Evolutionary conservation across 2,329 filamentous ascomycete genomes (phyloP), one percentile per base, ranked within the genome.

Genomic region (Pleochaeta shiraiana): DNA sequence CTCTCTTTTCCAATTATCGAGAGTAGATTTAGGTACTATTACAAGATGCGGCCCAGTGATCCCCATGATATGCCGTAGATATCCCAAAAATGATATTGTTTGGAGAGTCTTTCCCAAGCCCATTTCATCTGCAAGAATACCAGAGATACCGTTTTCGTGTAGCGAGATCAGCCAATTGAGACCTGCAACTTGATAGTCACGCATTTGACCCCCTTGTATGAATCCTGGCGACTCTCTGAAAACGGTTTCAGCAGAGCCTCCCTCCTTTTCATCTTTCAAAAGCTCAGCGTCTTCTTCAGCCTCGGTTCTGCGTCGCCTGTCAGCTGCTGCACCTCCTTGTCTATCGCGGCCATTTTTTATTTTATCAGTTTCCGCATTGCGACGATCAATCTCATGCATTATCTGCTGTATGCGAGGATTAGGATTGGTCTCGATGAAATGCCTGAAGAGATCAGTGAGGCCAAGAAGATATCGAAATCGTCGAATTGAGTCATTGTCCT

Each of bases 81-180:
- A 98, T 2, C 93, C 93, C 37, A 98, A 77, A 76, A 98, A 98
- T 1, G 93, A 87, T 66, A 98, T 98, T 0, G 93, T 98, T 76
- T 98, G 93, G 31, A 98, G 76, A 0, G 93, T 98, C 79, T 98
- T 98, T 71, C 93, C 93, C 24, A 98, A 80, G 75, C 93, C 93
- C 93, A 98, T 98, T 77, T 98, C 93, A 72, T 98, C 93, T 67
- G 93, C 93, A 62, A 98, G 79, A 68, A 98, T 98, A 69, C 93
- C 93, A 24, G 92, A 97, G 69, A 98, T 98, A 78, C 93, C 93
- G 71, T 98, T 98, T 75, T 98, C 93, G 71, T 98, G 93, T 5
- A 98, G 81, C 14, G 91, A 97, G 70, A 98, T 90, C 57, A 98
- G 81, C 93, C 93, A 98, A 75, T 98, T 98, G 69, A 98, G 79